Conservation (phyloP, 768 basidiomycete genomes). For the Russula abietina region DNA sequence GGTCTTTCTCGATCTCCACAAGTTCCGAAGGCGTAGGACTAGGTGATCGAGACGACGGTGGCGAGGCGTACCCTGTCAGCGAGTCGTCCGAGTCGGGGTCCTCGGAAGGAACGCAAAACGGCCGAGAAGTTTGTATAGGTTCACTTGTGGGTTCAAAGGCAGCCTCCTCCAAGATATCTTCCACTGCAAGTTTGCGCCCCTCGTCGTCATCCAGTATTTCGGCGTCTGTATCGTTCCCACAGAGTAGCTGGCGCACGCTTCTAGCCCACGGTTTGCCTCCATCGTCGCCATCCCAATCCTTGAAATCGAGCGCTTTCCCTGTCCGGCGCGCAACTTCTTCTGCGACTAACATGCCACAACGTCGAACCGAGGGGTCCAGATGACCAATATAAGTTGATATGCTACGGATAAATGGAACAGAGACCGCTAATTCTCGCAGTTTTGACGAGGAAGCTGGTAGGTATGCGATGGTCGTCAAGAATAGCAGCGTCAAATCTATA, state of each 20-base stretch:
- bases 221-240: slow-evolving; percentile 48
- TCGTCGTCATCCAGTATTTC: slow-evolving; percentile 21
- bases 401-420: slow-evolving; percentile 57
- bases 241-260: slow-evolving; percentile 48
- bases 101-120: background rate
- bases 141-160: background rate
- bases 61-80: slow-evolving; percentile 67
- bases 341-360: slow-evolving; percentile 89
- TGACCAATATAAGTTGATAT: slow-evolving; percentile 75
- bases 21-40: slow-evolving; percentile 81
- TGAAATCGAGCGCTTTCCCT: slow-evolving; percentile 69
- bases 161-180: background rate
- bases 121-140: background rate
- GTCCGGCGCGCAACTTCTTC: slow-evolving; percentile 64
- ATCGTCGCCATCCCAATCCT: slow-evolving; percentile 75
- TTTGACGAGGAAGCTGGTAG: slow-evolving; percentile 46
- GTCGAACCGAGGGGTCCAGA: slow-evolving; percentile 65
- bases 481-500: slow-evolving; percentile 65
- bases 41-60: slow-evolving; percentile 57
- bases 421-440: slow-evolving; percentile 44
- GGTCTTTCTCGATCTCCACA: slow-evolving; percentile 80
- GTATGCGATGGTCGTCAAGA: slow-evolving; percentile 60
- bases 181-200: background rate
- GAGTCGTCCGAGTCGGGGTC: slow-evolving; percentile 80
- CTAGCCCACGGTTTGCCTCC: slow-evolving; percentile 61